Base-by-base conservation (phyloP, 2,329 filamentous ascomycete genomes). In the Colletotrichum scovillei region DNA sequence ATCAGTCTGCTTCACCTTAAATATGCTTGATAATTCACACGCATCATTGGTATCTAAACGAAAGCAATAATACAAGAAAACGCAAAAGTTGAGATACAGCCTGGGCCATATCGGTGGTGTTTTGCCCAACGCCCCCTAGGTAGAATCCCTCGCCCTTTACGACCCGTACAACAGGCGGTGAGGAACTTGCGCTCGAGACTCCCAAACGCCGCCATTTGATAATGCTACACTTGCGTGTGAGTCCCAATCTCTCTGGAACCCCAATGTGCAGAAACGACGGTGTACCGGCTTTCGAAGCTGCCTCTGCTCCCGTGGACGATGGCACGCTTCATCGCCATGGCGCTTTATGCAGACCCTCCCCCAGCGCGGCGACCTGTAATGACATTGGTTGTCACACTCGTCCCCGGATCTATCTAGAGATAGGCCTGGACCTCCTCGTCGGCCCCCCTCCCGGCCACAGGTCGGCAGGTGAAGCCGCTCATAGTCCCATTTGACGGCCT, bases 241-340 rank as follows among this genome's bases (percentile, higher is more conserved):
- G 26, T 63, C 59, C 59, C 42, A 22, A 22, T n/a, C 19, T n/a
- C 42, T 49, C 42, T 49, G 19, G 22, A 22, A n/a, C 4, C 19
- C 19, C 42, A 42, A 42, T 16, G 14, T 19, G 38, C 16, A 42
- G 49, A 49, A 46, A 52, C 2, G 5, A 24, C 59, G 63, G 24
- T 62, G 56, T 60, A n/a, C 46, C n/a, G 68, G 42, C 57, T 19
- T 19, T 82, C 26, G 7, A 11, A 22, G 12, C 19, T 14, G 26
- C 9, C 16, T 30, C 53, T 22, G 28, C 56, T 56, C 30, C 67
- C 63, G 35, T 71, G 67, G 49, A 66, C 49, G 30, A 55, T 66
- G 55, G 42, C 56, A 42, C 56, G 65, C 59, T 52, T 49, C 55
- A 67, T 55, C 55, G 49, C 56, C 69, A 62, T 71, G 57, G 67